phyloP scores from a whole-genome alignment of 2,329 filamentous ascomycete species.

The Colletotrichum kahawae region DNA sequence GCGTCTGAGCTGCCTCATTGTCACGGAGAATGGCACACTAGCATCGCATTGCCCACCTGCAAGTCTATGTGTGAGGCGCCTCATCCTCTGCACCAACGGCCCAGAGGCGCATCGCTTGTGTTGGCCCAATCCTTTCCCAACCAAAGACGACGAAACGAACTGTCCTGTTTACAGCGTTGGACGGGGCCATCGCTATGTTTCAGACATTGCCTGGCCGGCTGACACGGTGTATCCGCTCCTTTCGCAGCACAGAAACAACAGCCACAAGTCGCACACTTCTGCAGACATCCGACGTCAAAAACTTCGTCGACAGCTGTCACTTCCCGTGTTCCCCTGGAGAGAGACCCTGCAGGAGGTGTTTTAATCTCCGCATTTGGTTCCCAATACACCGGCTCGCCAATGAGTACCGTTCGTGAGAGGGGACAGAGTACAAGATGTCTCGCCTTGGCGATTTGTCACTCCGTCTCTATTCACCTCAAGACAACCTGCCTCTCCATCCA shows the following conservation, averaged over 20 bases:
- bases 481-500: not conserved
- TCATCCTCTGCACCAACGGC: not conserved
- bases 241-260: not conserved
- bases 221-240: constrained; percentile 2
- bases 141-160: not conserved
- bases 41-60: not conserved
- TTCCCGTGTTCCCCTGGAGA: not conserved
- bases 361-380: constrained; percentile 4
- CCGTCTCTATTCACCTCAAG: not conserved
- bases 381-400: not conserved
- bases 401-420: not conserved
- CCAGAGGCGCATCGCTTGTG: not conserved
- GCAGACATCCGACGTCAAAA: constrained; percentile 14
- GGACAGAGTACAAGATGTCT: not conserved
- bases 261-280: not conserved
- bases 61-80: not conserved
- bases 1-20: not conserved
- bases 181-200: constrained; percentile 1
- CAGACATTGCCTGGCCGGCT: not conserved
- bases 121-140: not conserved
- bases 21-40: not conserved
- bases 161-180: not conserved
- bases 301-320: constrained; percentile 12
- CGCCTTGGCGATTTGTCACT: not conserved
- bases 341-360: constrained; percentile 8